Conservation (phyloP, 164 flowering plant species). For the Brasenia schreberi region DNA sequence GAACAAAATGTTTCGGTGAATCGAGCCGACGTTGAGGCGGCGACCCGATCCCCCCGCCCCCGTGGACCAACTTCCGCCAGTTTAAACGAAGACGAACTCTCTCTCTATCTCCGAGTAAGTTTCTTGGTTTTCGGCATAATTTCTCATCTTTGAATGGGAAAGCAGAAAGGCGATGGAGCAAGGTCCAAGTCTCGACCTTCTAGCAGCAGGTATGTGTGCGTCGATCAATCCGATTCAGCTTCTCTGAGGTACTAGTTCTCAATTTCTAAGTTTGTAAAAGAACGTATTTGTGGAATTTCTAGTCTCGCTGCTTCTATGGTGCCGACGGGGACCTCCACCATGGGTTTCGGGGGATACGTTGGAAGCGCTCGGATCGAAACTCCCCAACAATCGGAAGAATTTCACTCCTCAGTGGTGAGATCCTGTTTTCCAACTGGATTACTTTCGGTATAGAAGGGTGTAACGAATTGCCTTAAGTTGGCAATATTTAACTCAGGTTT, state of each 20-base stretch:
- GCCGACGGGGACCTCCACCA: slow-evolving; percentile 41
- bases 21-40: too few relatives aligned
- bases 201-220: slow-evolving; percentile 70
- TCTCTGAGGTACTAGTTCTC: not conserved
- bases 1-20: too few relatives aligned
- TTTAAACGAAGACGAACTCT: too few relatives aligned
- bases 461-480: too few relatives aligned
- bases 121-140: too few relatives aligned
- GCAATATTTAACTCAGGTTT: too few relatives aligned
- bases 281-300: not conserved
- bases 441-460: too few relatives aligned
- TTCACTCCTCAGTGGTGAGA: too few relatives aligned
- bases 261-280: not conserved
- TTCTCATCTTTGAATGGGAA: slow-evolving; percentile 42
- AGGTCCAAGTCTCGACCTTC: slow-evolving; percentile 84
- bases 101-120: too few relatives aligned
- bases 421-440: too few relatives aligned
- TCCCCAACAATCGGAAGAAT: not conserved
- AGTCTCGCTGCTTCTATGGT: slow-evolving; percentile 79
- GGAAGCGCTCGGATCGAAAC: slow-evolving; percentile 65
- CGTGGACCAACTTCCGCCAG: too few relatives aligned
- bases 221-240: not conserved
- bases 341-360: slow-evolving; percentile 88
- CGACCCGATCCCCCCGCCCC: too few relatives aligned
- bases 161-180: slow-evolving; percentile 64